These are phyloP conservation scores for Obelidium mucronatum DNA, from an alignment of 192 early-diverging fungal species.

Conservation along the genomic window DNA sequence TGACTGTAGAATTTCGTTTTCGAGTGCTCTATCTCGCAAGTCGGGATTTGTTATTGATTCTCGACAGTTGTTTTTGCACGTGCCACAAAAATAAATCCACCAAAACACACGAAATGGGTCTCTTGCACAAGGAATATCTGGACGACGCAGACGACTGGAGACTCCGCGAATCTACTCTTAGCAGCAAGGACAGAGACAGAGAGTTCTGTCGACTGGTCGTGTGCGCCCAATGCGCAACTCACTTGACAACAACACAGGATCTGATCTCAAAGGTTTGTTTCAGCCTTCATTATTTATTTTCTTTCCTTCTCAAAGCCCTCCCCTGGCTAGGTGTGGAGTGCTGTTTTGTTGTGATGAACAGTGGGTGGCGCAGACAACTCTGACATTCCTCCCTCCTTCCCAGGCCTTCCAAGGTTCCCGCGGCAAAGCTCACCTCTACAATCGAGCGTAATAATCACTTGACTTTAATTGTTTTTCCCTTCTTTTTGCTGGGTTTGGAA, in stretches of 20 bases:
- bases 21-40: too few relatives aligned
- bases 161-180: neutral
- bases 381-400: neutral
- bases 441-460: neutral
- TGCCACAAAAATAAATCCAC: neutral
- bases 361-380: neutral
- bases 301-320: neutral
- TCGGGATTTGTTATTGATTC: neutral
- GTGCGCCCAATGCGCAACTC: conserved; percentile 1
- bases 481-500: neutral
- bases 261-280: conserved; percentile 2
- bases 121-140: neutral
- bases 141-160: conserved; percentile 10
- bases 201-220: neutral
- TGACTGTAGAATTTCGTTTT: neutral
- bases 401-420: conserved; percentile 5
- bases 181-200: neutral
- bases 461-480: neutral
- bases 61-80: neutral
- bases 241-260: neutral
- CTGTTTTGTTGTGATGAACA: too few relatives aligned
- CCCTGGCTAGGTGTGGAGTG: neutral
- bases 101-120: neutral
- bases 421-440: conserved; percentile 11
- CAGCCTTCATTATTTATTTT: too few relatives aligned